phyloP scores from a whole-genome alignment of 768 basidiomycete genomes.

The Suillus subaureus region DNA sequence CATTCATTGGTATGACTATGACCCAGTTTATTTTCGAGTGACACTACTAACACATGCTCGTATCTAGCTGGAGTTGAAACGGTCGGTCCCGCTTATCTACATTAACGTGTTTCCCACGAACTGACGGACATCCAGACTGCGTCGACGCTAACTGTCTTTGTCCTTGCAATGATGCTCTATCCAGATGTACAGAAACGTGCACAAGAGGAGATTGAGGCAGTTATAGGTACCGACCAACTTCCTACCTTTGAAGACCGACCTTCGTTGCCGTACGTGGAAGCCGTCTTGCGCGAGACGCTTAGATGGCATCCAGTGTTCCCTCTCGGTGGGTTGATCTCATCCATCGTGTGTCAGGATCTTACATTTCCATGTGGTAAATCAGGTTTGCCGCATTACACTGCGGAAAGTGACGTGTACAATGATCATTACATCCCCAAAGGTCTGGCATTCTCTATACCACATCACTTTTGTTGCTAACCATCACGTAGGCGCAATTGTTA shows the following conservation, averaged over 20 bases:
- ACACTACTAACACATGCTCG: constrained; percentile 7
- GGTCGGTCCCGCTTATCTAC: constrained; percentile 16
- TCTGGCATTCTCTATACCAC: neutral
- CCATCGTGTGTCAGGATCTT: neutral
- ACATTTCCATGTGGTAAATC: neutral
- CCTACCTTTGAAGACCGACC: constrained; percentile 30
- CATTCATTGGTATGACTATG: constrained; percentile 34
- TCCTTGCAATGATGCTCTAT: constrained; percentile 37
- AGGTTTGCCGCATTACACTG: constrained; percentile 34
- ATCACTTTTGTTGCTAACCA: constrained; percentile 19
- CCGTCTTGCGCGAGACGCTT: constrained; percentile 37
- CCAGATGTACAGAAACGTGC: constrained; percentile 37
- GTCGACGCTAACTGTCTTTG: constrained; percentile 33
- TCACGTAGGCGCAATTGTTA: constrained; percentile 29
- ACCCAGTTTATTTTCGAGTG: neutral
- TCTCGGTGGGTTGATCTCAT: constrained; percentile 21
- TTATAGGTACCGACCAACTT: constrained; percentile 30
- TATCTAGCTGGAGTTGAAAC: constrained; percentile 32
- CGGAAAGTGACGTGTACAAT: constrained; percentile 26
- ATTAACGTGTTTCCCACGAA: neutral
- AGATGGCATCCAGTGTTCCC: constrained; percentile 38
- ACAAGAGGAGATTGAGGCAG: constrained; percentile 36
- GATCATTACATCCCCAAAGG: constrained; percentile 31
- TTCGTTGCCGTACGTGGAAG: constrained; percentile 34
- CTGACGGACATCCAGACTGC: constrained; percentile 27